Base-by-base conservation (phyloP, 352 stramenopile species). In the Globisporangium echinulatum region DNA sequence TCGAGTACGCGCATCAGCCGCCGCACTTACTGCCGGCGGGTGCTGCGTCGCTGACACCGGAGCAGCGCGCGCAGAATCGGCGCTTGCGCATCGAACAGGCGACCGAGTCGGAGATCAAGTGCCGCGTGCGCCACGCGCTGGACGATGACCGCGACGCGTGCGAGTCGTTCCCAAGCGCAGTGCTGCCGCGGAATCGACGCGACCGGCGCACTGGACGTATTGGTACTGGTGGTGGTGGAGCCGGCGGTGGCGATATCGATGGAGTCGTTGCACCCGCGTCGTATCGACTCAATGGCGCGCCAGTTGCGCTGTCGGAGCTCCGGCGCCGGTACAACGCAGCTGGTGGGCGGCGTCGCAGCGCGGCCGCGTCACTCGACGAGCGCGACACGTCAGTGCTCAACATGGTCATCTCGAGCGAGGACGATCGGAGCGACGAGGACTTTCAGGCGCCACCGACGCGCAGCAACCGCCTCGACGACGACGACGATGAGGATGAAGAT, bases 341-440 rank as follows among this genome's bases (percentile, higher is more conserved):
- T 62, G 49, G 56, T 52, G 36, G 72, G 55, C 62, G 74, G 19
- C 72, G 75, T 42, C 60, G 74, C 6, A 71, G 66, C 55, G 70
- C 69, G 44, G 69, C 25, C 25, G 25, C 66, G 11, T 70, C 72
- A n/a, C 57, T 81, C 47, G 85, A 92, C 52, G 85, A 95, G 36
- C 80, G 85, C 13, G 85, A 95, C 54, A 93, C 81, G 3, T 93
- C 85, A 5, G 79, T 95, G 15, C 46, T 95, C 49, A 85, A 92
- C 46, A 68, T 91, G 49, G 83, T 90, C 51, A 92, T 95, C 51
- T 92, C 85, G 7, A 94, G 85, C 63, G 85, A 95, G 37, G 85
- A 94, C 46, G 87, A 96, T 64, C 79, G 67, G 42, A 88, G 74
- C 58, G 87, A 96, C 51, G 87, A 96, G 58, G 87, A 95, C 49